These are phyloP conservation scores for Clitopilus hobsonii DNA, from an alignment of 768 basidiomycete genomes.

Conservation along the genomic window DNA sequence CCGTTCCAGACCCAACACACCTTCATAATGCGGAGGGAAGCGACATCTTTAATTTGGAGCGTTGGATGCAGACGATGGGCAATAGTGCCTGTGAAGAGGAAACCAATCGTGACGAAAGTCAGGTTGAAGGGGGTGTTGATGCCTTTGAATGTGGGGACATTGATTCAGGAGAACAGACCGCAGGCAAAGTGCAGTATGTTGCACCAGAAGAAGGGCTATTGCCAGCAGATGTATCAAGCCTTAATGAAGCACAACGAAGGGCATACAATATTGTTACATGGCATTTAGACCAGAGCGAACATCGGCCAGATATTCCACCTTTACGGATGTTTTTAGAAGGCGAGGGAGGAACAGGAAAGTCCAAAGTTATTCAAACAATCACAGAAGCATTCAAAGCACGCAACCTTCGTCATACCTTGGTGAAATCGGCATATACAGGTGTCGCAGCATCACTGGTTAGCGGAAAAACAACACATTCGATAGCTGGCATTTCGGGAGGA, in stretches of 20 bases:
- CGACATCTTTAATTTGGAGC: background rate
- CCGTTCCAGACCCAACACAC: background rate
- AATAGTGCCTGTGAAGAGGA: too few species aligned
- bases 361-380: conserved; percentile 31
- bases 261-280: background rate
- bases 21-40: background rate
- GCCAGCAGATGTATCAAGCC: background rate
- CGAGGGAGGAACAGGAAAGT: conserved; percentile 41
- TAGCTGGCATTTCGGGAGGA: conserved; percentile 18
- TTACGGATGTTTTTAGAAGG: conserved; percentile 35
- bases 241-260: background rate
- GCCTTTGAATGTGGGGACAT: background rate
- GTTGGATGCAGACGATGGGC: background rate
- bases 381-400: conserved; percentile 24
- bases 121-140: too few species aligned
- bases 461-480: conserved; percentile 29
- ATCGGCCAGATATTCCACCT: conserved; percentile 8
- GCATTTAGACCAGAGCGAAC: background rate
- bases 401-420: conserved; percentile 9
- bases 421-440: conserved; percentile 33
- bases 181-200: background rate
- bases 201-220: background rate
- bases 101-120: too few species aligned
- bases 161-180: background rate
- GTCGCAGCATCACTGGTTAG: conserved; percentile 35